A percentile compares a stretch with the other conserved stretches of the same genome.
These are phyloP conservation scores for Paratinospora sagittata DNA, from an alignment of 164 flowering plant species.

Conservation along the genomic window DNA sequence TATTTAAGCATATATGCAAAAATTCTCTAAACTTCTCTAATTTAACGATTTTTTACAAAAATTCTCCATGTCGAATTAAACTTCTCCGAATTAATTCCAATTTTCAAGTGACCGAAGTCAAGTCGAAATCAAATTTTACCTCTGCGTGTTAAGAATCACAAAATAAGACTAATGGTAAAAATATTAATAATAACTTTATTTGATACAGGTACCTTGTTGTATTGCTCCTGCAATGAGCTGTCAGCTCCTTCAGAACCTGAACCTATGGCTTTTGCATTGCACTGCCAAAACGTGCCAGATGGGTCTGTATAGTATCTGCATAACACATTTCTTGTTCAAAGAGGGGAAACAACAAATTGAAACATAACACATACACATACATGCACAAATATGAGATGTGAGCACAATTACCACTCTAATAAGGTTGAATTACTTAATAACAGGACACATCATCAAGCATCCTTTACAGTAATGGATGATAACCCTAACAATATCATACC, in stretches of 20 bases:
- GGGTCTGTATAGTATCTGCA: constrained; percentile 95
- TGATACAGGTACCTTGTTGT: constrained; percentile 57
- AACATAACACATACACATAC: too few relatives aligned
- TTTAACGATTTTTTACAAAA: too few relatives aligned
- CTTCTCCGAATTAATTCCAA: too few relatives aligned
- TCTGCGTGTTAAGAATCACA: too few relatives aligned
- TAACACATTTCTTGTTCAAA: neutral
- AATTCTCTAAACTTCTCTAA: too few relatives aligned
- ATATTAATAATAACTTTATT: neutral
- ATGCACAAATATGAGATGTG: neutral
- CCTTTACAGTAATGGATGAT: neutral
- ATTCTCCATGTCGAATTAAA: too few relatives aligned
- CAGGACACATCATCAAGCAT: neutral
- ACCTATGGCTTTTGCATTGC: constrained; percentile 97
- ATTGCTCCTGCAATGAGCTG: constrained; percentile 97
- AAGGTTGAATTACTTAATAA: neutral
- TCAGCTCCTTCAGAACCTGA: constrained; percentile 99
- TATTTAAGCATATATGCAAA: too few relatives aligned
- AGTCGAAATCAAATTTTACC: too few relatives aligned
- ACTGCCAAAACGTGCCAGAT: constrained; percentile 99
- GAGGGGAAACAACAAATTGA: neutral
- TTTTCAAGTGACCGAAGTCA: too few relatives aligned
- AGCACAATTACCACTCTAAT: neutral
- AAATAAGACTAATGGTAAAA: neutral
- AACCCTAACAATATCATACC: neutral